These are phyloP conservation scores for Crataegus laevigata DNA, from an alignment of 306 rosid genomes.

Conservation along the genomic window DNA sequence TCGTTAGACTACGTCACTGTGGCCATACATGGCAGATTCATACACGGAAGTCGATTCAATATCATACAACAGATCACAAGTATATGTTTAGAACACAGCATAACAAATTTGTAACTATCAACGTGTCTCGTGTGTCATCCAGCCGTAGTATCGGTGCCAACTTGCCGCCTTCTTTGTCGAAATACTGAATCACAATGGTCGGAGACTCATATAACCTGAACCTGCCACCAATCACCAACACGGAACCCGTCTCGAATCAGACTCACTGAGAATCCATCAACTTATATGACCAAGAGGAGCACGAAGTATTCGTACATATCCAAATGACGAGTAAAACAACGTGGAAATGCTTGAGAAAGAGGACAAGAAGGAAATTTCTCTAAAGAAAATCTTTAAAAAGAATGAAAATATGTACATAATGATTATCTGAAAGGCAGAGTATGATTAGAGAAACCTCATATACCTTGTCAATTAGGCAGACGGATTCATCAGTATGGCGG, in stretches of 20 bases:
- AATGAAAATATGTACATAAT: background rate
- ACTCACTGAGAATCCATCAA: background rate
- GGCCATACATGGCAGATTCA: background rate
- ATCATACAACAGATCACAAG: background rate
- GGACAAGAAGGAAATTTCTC: background rate
- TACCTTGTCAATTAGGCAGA: constrained; percentile 21
- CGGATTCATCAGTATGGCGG: constrained; percentile 14
- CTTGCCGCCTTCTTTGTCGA: background rate
- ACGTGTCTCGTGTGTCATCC: background rate
- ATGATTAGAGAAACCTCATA: constrained; percentile 3
- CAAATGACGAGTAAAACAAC: background rate
- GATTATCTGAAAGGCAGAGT: constrained; percentile 9
- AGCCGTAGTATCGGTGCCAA: background rate
- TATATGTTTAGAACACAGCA: background rate
- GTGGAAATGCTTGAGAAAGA: background rate
- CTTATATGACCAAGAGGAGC: background rate
- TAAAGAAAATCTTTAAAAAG: background rate
- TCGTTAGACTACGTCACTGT: background rate
- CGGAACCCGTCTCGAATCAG: background rate
- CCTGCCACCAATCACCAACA: background rate
- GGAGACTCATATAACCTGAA: background rate
- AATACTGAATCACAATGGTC: background rate
- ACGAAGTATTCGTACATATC: background rate
- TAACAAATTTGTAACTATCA: background rate
- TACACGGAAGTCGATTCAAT: background rate